Evolutionary conservation across 2,329 filamentous ascomycete species (phyloP), one percentile per base, ranked within the genome.

Genomic region (Xylaria sp.): DNA sequence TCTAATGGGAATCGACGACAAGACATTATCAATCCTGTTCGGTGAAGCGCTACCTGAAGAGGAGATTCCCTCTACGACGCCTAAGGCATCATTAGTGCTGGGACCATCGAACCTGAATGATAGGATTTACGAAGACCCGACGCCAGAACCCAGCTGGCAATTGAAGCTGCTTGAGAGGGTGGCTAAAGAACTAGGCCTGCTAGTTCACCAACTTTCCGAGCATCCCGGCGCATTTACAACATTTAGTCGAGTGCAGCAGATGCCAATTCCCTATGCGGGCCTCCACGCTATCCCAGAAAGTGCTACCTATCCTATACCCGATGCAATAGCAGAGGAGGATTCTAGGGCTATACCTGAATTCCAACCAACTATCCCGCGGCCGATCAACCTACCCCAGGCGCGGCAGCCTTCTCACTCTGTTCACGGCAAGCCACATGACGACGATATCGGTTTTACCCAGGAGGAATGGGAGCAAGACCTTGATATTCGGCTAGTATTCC

Each of bases 391-490:
- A 19, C 73, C 75, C 23, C 72, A 74, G 33, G 67, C 69, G n/a
- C 71, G 59, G 23, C 59, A 63, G 4, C 54, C 62, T 11, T 43
- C 60, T 9, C 55, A 46, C 15, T 55, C 70, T 29, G 49, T 53
- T 7, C 66, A 68, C 23, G 33, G 47, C 23, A 63, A 60, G 35
- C 43, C 67, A 10, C 69, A 67, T 8, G 72, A 72, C 1, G 66
- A 41, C 31, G 64, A 54, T 9, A 21, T 67, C 3, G 64, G 75
- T 0, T 87, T 87, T 64, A 85, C 84, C 1, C 82, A 91, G 69
- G 91, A 95, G 35, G 95, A 97, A 72, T 99, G 95, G 95, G 93
- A 98, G 77, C 88, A 90, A 62, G 91, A 97, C 55, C 84, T 98
- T 4, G 93, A 98, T 71, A 86, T 97, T 67, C 91, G 90, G 73